A percentile compares a stretch with the other conserved stretches of the same genome.
Evolutionary conservation across 768 basidiomycete species (phyloP).

Genomic region (Lactifluus subvellereus): DNA sequence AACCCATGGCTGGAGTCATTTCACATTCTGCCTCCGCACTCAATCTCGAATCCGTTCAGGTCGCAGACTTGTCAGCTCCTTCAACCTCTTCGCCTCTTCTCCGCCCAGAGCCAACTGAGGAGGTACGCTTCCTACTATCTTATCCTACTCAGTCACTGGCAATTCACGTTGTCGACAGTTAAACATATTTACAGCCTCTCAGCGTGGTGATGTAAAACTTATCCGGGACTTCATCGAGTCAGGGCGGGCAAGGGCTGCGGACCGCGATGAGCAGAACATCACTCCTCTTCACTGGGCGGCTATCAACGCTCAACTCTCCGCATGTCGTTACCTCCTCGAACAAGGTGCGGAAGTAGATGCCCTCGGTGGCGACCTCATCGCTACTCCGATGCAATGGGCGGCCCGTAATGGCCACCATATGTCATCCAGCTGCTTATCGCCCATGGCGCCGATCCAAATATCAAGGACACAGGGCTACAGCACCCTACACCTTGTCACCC

Average conservation of each 20-base stretch:
- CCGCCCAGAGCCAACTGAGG: too few relatives aligned
- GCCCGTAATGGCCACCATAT: too few relatives aligned
- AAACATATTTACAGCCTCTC: conserved; percentile 82
- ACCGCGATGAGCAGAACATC: conserved; percentile 85
- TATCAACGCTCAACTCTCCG: conserved; percentile 89
- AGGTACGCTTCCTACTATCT: too few relatives aligned
- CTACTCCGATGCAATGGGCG: too few relatives aligned
- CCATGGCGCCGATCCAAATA: conserved; percentile 88
- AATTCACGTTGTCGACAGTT: conserved; percentile 32
- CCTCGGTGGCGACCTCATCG: too few relatives aligned
- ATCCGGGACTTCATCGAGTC: conserved; percentile 65
- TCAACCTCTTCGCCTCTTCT: too few relatives aligned
- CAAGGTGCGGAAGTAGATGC: conserved; percentile 54
- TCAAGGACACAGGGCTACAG: conserved; percentile 79
- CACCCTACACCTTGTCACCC: conserved; percentile 50
- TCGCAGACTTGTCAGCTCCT: too few relatives aligned
- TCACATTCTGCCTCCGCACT: too few relatives aligned
- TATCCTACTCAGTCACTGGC: too few relatives aligned
- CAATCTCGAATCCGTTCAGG: too few relatives aligned
- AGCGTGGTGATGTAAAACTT: conserved; percentile 71
- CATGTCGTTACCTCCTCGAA: conserved; percentile 82
- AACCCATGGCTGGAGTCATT: too few relatives aligned
- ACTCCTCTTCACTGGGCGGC: conserved; percentile 98
- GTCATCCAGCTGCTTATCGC: conserved; percentile 61
- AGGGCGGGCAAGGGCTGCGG: conserved; percentile 63